A percentile compares a stretch with the other conserved stretches of the same genome.
phyloP scores from a whole-genome alignment of 768 basidiomycete genomes.

The Wakefieldia striispora region DNA sequence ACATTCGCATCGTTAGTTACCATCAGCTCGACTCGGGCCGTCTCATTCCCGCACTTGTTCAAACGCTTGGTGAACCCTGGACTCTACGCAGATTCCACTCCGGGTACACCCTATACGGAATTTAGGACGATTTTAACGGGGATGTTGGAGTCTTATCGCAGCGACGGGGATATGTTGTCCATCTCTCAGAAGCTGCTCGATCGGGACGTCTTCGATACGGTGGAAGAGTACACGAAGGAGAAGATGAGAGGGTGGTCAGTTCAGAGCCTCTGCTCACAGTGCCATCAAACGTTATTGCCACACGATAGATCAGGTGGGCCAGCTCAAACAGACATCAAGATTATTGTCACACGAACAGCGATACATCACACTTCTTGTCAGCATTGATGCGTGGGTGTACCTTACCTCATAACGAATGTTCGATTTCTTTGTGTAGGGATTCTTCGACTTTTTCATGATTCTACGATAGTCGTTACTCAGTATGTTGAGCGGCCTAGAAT shows the following conservation, averaged over 20 bases:
- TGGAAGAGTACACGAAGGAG: constrained; percentile 58
- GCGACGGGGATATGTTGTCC: constrained; percentile 84
- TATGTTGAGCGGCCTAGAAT: not conserved
- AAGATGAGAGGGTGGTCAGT: constrained; percentile 63
- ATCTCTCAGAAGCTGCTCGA: constrained; percentile 82
- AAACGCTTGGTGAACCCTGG: constrained; percentile 83
- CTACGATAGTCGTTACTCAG: constrained; percentile 8
- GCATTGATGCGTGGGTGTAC: constrained; percentile 16
- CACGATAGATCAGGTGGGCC: constrained; percentile 18
- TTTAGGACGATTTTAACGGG: constrained; percentile 87
- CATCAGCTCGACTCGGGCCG: constrained; percentile 69
- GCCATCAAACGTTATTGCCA: constrained; percentile 46
- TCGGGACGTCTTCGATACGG: constrained; percentile 74
- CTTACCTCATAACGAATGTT: constrained; percentile 2
- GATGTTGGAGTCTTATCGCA: constrained; percentile 94
- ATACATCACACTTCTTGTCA: constrained; percentile 54
- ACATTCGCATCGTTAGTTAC: constrained; percentile 84
- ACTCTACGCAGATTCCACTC: constrained; percentile 45
- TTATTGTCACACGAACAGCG: constrained; percentile 57
- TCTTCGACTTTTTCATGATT: constrained; percentile 5
- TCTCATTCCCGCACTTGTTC: constrained; percentile 92
- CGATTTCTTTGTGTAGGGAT: not conserved
- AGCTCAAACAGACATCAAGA: constrained; percentile 19
- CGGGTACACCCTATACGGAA: constrained; percentile 78
- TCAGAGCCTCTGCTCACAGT: constrained; percentile 47